phyloP scores from a whole-genome alignment of 495 filamentous ascomycete genomes.

The Lasiosphaeria hispida region DNA sequence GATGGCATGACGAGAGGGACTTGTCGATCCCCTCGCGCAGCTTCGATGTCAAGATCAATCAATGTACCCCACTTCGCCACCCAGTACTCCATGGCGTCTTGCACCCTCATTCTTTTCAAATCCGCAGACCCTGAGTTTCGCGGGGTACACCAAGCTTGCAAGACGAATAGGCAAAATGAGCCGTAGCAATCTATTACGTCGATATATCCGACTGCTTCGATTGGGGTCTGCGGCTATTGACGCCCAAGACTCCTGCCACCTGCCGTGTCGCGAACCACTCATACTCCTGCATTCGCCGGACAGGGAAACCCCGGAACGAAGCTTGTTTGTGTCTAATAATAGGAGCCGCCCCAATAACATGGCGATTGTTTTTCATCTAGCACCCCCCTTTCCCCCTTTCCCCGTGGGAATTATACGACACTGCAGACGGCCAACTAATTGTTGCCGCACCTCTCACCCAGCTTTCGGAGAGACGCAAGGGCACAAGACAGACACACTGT shows the following conservation, averaged over 20 bases:
- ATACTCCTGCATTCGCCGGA: conserved; percentile 1
- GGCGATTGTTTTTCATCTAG: conserved; percentile 1
- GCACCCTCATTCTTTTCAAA: too few relatives aligned
- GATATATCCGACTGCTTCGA: conserved; percentile 8
- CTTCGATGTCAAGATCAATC: too few relatives aligned
- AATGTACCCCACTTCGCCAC: too few relatives aligned
- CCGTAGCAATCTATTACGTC: conserved; percentile 2
- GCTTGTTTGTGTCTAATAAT: conserved; percentile 6
- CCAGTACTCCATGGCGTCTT: too few relatives aligned
- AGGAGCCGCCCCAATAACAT: conserved; percentile 6
- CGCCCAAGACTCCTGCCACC: background rate
- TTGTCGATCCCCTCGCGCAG: too few relatives aligned
- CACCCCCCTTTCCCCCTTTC: conserved; percentile 5
- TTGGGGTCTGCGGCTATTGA: conserved; percentile 17
- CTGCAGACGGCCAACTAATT: background rate
- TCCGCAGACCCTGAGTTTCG: too few relatives aligned
- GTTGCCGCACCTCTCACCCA: background rate
- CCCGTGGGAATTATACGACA: conserved; percentile 1
- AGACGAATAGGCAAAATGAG: conserved; percentile 15
- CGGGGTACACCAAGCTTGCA: too few relatives aligned
- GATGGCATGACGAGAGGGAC: too few relatives aligned
- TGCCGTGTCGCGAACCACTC: conserved; percentile 12
- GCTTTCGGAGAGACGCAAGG: background rate
- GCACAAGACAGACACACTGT: conserved; percentile 3
- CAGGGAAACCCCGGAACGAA: conserved; percentile 1